Base-by-base conservation (phyloP, 2,329 filamentous ascomycete species). In the Emmonsia crescens region DNA sequence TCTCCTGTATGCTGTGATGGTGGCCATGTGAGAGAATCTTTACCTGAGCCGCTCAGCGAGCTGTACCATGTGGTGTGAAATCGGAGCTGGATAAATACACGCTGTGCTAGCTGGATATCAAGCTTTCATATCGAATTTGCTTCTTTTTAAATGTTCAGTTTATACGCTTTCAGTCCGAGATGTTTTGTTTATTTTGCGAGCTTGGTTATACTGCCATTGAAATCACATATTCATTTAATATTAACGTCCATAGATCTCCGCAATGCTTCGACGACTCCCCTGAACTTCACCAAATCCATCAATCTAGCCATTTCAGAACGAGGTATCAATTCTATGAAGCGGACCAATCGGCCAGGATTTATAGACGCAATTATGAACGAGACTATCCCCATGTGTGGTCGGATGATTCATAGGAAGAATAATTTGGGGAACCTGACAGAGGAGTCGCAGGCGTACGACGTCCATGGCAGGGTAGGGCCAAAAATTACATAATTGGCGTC, bases 261-360 rank as follows among this genome's bases (percentile, higher is more conserved):
- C 48, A 86, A 95, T 72, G 86, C 89, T 2, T 83, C 85, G 2
- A 96, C 89, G 0, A 85, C 86, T 36, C 92, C 93, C 2, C 81
- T 97, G 64, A 96, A 96, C 75, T 96, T 96, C 72, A 96, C 92
- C 64, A 96, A 91, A 74, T 97, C 94, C n/a, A 99, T 99, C 79
- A 99, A 99, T 72, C 78, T 99, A 61, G 93, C 94, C 27, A 80
- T 99, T 0, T 97, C 94, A 0, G 92, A 97, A 73, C 86, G 94
- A 62, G 94, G 94, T 38, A 92, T 97, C 73, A 89, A 94, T 73
- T 89, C 93, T 27, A 87, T 99, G 76, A 83, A 84, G 59, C 80
- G 89, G 68, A 85, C 89, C 1, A 83, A 85, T 31, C 82, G 86
- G 38, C 77, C 84, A 2, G 82, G 80, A 2, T 82, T 97, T 42